Base-by-base conservation (phyloP, 495 filamentous ascomycete species). In the Geopyxis carbonaria region DNA sequence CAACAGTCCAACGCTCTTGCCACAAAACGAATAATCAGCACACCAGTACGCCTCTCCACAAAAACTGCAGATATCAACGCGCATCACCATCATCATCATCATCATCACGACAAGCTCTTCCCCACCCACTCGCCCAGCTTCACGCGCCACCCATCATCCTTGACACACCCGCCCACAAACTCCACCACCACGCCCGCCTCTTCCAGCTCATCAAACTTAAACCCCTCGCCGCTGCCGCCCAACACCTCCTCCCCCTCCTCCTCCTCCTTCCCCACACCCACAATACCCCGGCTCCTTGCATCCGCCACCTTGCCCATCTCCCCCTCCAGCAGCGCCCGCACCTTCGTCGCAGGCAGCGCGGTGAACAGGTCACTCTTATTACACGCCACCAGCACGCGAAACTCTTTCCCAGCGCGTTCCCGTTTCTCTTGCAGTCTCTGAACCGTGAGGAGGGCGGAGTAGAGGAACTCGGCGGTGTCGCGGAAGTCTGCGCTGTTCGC, bases 331-430 rank as follows among this genome's bases (percentile, higher is more conserved):
- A 68, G 69, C 40, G 64, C 69, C 53, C 72, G 75, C 18, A 94
- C 83, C 22, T 92, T 66, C 2, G 68, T 64, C 1, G 81, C 73
- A 0, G 89, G 89, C 32, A 93, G 61, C 8, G 89, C 86, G 0
- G 89, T 95, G 57, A 97, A 97, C 9, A 95, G 62, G 57, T 97
- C 89, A 35, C 85, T 66, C 65, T 97, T 97, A 56, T 95, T 95
- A 25, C 85, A 86, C 3, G 81, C 86, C 27, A 97, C 60, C 14
- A 95, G 60, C 2, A 97, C 70, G 0, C 78, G 72, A 21, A 91
- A 66, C 14, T 72, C 68, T 11, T 67, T 58, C 0, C 73, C 70
- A 1, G 67, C 64, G 41, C 75, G 75, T 30, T 65, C 61, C 23
- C 59, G 66, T 9, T 52, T 60, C 10, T 70, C 63, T n/a, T 72